These are phyloP conservation scores for Oryza nivara DNA, from an alignment of 176 grass and related monocot species.

Conservation along the genomic window DNA sequence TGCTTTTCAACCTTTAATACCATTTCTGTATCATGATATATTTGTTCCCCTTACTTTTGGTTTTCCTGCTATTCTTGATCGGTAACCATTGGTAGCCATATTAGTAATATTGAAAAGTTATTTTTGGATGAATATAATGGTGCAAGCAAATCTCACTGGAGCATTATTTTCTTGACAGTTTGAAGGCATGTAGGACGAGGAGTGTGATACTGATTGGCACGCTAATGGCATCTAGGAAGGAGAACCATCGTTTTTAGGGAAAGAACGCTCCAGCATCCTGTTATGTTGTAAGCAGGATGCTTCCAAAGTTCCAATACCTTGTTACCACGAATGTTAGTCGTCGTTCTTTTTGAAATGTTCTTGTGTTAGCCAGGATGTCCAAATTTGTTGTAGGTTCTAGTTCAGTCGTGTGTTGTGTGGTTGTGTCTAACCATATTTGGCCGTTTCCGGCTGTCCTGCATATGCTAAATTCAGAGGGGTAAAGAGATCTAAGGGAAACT, in stretches of 20 bases:
- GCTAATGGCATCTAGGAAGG: neutral
- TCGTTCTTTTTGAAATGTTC: neutral
- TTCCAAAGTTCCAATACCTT: neutral
- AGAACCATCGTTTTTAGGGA: neutral
- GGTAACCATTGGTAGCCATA: neutral
- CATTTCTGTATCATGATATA: neutral
- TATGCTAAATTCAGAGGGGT: neutral
- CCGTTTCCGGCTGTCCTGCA: neutral
- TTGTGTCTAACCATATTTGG: neutral
- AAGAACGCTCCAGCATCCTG: neutral
- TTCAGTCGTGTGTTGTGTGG: slow-evolving; percentile 11
- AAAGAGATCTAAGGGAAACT: neutral
- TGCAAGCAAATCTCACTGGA: neutral
- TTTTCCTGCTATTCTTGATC: neutral
- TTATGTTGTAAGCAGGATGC: neutral
- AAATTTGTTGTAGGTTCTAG: slow-evolving; percentile 1
- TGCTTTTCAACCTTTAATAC: neutral
- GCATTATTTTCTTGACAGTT: slow-evolving; percentile 36
- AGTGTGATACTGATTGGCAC: neutral
- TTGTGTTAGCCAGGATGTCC: neutral
- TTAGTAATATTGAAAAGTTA: neutral
- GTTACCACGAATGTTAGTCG: neutral
- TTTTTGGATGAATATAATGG: neutral
- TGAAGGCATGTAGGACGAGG: slow-evolving; percentile 26
- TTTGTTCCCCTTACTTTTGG: neutral